Conservation (phyloP, 1,284 basidiomycete genomes). For the Inonotus obliquus region DNA sequence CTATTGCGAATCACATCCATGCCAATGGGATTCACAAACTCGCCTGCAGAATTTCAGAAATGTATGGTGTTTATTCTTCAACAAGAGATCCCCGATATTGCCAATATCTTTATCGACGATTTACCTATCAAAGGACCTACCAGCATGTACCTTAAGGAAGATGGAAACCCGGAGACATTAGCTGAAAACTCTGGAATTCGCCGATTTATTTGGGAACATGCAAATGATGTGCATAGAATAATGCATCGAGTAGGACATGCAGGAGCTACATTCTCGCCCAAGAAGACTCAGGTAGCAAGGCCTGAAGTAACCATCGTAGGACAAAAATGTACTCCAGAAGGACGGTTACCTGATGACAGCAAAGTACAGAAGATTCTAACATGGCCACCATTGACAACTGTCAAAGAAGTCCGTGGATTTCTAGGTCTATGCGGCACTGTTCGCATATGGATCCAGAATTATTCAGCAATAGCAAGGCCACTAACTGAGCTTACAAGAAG, state of each 20-base stretch:
- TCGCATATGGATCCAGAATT: too few species aligned
- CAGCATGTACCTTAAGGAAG: constrained; percentile 16
- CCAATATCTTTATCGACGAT: constrained; percentile 28
- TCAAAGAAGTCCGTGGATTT: constrained; percentile 28
- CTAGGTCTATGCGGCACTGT: constrained; percentile 26
- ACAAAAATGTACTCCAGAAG: too few species aligned
- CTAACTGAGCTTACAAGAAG: too few species aligned
- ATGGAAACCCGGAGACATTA: too few species aligned
- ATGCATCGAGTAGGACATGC: constrained; percentile 25
- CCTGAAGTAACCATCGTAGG: too few species aligned
- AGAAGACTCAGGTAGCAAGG: too few species aligned
- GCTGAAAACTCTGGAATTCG: constrained; percentile 30
- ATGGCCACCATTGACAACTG: constrained; percentile 6
- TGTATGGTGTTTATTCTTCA: constrained; percentile 32
- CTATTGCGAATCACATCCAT: too few species aligned
- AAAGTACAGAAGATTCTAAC: constrained; percentile 13
- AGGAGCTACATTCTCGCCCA: too few species aligned
- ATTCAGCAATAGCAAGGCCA: too few species aligned
- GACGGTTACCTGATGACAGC: too few species aligned
- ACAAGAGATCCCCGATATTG: constrained; percentile 23
- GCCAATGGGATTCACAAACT: too few species aligned
- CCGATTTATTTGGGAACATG: constrained; percentile 34
- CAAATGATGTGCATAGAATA: constrained; percentile 27
- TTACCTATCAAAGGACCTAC: constrained; percentile 18
- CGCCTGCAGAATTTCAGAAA: constrained; percentile 31